Percentiles rank a stretch among this genome's conserved stretches.
These are phyloP conservation scores for Primulina huaijiensis DNA, from an alignment of 257 asterid species.

Conservation along the genomic window DNA sequence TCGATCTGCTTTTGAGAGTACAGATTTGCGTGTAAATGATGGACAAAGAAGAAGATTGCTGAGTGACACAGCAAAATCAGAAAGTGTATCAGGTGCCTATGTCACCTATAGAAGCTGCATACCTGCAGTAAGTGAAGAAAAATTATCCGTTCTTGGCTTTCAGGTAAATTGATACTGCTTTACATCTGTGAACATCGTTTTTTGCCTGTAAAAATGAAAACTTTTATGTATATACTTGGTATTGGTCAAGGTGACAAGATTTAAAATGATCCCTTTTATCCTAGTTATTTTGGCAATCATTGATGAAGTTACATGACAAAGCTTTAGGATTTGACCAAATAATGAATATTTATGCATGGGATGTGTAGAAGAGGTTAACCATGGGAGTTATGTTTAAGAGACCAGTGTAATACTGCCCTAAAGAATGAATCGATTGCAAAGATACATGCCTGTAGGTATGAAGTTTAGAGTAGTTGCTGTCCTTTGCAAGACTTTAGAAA, in stretches of 20 bases:
- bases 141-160: slow-evolving; percentile 76
- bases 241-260: neutral
- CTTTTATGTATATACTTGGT: neutral
- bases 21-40: slow-evolving; percentile 30
- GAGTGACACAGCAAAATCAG: slow-evolving; percentile 44
- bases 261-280: no score
- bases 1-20: slow-evolving; percentile 60
- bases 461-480: neutral
- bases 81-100: slow-evolving; percentile 43
- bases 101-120: slow-evolving; percentile 89
- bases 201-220: neutral
- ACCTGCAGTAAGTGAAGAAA: slow-evolving; percentile 83
- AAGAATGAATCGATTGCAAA: neutral
- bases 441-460: neutral
- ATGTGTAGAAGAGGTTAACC: neutral
- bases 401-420: neutral
- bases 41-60: slow-evolving; percentile 49
- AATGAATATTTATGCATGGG: neutral
- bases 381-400: neutral
- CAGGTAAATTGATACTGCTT: slow-evolving; percentile 53
- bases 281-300: neutral
- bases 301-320: neutral
- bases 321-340: neutral
- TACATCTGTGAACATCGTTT: neutral
- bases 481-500: neutral